Base-by-base conservation (phyloP, 208 protist species). In the Trypanosoma caninum region DNA sequence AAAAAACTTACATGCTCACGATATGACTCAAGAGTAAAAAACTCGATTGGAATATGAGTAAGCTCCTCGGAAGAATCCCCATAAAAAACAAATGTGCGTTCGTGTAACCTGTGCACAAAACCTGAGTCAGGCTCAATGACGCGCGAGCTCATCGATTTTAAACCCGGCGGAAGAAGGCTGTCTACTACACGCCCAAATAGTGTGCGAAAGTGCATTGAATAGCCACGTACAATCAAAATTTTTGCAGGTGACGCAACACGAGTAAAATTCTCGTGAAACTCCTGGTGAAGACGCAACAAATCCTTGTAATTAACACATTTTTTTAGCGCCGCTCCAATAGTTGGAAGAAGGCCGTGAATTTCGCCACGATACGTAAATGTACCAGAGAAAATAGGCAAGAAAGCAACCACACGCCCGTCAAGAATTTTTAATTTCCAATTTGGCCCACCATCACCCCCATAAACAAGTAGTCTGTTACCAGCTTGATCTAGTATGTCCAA, bases 21-120 rank as follows among this genome's bases (percentile, higher is more conserved):
- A 71, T 92, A 97, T 7, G 86, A 86, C 71, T 97, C 89, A 25
- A 95, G 57, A n/a, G 84, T 94, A 72, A 84, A 97, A 76, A 97
- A 94, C 64, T 97, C 92, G 44, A 97, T 82, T 16, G 92, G 92
- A 44, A 97, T 76, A 74, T 85, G 80, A 3, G 80, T 93, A 51
- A 97, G 73, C 55, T 94, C 86, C 47, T 86, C 76, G 11, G 61
- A 47, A 30, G 80, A 87, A 28, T 83, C 69, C 22, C 89, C 89
- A 68, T 84, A 90, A 63, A 97, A 94, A 54, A 92, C 80, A 76
- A 97, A 95, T 20, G 89, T 92, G 31, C 86, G 80, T 46, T 95
- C 78, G 28, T 77, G 80, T 33, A 64, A 38, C 18, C 72, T 50
- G 22, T 75, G 64, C 0, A 53, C 56, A 27, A 59, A 44, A 57